Evolutionary conservation across 306 rosid genomes (phyloP).

Genomic region (Argentina anserina): DNA sequence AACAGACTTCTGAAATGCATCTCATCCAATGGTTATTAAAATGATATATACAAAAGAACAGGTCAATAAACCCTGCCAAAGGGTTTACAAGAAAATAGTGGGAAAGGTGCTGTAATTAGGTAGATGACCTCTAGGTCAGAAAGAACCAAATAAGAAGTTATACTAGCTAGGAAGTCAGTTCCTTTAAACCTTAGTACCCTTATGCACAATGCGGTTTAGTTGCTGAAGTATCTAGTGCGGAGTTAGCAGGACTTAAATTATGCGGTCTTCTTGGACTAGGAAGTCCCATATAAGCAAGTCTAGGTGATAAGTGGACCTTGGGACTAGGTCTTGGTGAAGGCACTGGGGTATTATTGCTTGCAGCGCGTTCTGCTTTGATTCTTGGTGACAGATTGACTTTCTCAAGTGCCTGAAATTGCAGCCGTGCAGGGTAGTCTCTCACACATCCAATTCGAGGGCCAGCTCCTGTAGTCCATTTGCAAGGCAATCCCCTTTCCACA

Average conservation of each 20-base stretch:
- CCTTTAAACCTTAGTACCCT: background rate
- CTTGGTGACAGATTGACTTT: slow-evolving; percentile 67
- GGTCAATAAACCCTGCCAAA: background rate
- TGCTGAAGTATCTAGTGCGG: background rate
- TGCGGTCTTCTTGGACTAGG: slow-evolving; percentile 50
- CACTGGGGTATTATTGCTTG: slow-evolving; percentile 32
- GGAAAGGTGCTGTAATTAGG: background rate
- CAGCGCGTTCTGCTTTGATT: slow-evolving; percentile 25
- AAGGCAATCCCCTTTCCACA: slow-evolving; percentile 29
- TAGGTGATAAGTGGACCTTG: slow-evolving; percentile 60
- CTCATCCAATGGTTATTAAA: background rate
- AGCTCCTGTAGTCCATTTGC: slow-evolving; percentile 60
- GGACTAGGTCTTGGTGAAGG: slow-evolving; percentile 82
- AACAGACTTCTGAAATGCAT: background rate
- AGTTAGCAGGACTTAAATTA: background rate
- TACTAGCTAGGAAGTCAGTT: slow-evolving; percentile 20
- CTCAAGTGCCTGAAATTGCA: slow-evolving; percentile 68
- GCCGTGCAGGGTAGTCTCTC: slow-evolving; percentile 61
- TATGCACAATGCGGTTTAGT: background rate
- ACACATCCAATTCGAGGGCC: slow-evolving; percentile 62
- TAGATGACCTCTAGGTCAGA: background rate
- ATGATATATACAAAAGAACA: background rate
- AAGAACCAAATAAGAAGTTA: background rate
- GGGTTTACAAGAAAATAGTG: background rate
- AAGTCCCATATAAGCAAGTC: slow-evolving; percentile 51